Percentiles rank a stretch among this genome's conserved stretches.
Evolutionary conservation across 176 grass and related monocot genomes (phyloP).

Genomic region (Chloris gayana): DNA sequence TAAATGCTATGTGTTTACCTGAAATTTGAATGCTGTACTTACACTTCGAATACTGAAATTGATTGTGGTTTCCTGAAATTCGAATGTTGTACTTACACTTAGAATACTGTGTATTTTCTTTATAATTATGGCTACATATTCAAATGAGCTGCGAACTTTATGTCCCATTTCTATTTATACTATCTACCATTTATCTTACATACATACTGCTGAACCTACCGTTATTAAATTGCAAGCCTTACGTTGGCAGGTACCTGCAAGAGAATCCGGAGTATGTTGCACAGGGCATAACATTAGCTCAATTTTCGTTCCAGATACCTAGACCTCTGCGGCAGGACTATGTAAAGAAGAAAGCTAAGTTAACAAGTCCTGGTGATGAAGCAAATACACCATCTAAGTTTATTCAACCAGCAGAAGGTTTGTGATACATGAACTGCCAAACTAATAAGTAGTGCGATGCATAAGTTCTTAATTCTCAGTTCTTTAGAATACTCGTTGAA

Average conservation of each 20-base stretch:
- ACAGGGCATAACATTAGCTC: slow-evolving; percentile 63
- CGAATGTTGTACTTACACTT: too few species aligned
- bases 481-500: slow-evolving; percentile 16
- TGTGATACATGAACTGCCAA: slow-evolving; percentile 13
- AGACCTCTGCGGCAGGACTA: slow-evolving; percentile 76
- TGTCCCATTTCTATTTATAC: neutral
- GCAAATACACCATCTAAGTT: slow-evolving; percentile 30
- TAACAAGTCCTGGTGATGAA: slow-evolving; percentile 47
- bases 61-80: neutral
- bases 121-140: slow-evolving; percentile 3
- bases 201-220: slow-evolving; percentile 19
- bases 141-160: slow-evolving; percentile 16
- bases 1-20: neutral
- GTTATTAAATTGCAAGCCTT: slow-evolving; percentile 30
- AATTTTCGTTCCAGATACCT: slow-evolving; percentile 78
- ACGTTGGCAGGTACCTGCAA: slow-evolving; percentile 57
- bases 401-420: slow-evolving; percentile 60
- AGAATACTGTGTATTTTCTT: too few species aligned
- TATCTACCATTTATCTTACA: slow-evolving; percentile 4
- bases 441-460: neutral
- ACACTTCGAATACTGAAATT: too few species aligned
- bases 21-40: too few species aligned
- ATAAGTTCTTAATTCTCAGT: slow-evolving; percentile 15
- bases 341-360: slow-evolving; percentile 62
- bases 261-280: slow-evolving; percentile 63